Conservation (phyloP, 2,329 filamentous ascomycete genomes). For the Zymoseptoria passerinii region DNA sequence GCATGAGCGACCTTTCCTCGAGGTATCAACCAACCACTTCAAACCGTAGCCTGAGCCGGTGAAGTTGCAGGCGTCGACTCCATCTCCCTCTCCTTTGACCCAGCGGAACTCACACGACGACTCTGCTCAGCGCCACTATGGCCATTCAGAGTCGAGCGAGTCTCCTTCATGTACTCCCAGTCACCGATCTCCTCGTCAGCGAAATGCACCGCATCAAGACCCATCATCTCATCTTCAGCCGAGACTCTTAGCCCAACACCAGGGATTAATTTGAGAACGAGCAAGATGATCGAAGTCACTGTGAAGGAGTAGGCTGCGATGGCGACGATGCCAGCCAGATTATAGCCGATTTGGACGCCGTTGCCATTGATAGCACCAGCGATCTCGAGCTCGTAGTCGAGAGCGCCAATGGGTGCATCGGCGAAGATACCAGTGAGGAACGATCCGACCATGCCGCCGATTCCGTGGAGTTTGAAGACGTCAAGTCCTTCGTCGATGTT, state of each 20-base stretch:
- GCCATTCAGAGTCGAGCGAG: neutral
- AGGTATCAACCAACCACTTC: neutral
- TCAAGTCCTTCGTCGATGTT: slow-evolving; percentile 51
- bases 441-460: slow-evolving; percentile 50
- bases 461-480: slow-evolving; percentile 52
- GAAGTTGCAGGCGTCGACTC: neutral
- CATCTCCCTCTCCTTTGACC: neutral
- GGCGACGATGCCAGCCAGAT: slow-evolving; percentile 49
- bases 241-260: slow-evolving; percentile 47
- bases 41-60: neutral
- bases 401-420: slow-evolving; percentile 37
- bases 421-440: slow-evolving; percentile 53
- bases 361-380: slow-evolving; percentile 48
- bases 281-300: slow-evolving; percentile 45
- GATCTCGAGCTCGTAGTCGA: slow-evolving; percentile 43
- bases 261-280: slow-evolving; percentile 47
- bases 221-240: slow-evolving; percentile 48
- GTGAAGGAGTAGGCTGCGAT: slow-evolving; percentile 47
- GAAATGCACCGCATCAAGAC: slow-evolving; percentile 49
- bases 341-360: slow-evolving; percentile 47
- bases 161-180: slow-evolving; percentile 17
- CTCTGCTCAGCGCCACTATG: neutral
- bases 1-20: neutral
- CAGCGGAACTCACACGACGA: neutral
- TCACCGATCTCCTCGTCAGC: slow-evolving; percentile 47